Conservation (phyloP, 1,284 basidiomycete species). For the Meira miltonrushii region DNA sequence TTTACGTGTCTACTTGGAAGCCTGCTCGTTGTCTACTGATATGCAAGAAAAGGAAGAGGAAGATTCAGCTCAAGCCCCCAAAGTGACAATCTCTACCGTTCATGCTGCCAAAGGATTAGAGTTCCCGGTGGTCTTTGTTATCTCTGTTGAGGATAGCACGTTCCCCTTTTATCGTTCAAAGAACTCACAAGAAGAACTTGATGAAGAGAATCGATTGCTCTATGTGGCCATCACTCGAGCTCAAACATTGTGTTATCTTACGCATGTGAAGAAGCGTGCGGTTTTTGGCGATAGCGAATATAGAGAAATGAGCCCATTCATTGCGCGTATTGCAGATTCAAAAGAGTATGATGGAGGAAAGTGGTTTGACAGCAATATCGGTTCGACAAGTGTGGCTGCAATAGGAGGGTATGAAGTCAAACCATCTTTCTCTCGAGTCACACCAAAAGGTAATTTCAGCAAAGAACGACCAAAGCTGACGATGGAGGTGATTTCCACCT, state of each 20-base stretch:
- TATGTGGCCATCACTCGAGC: constrained; percentile 89
- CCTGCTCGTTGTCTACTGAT: constrained; percentile 78
- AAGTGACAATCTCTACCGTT: constrained; percentile 78
- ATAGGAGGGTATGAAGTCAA: too few species aligned
- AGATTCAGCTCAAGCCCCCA: constrained; percentile 37
- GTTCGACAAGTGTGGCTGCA: too few species aligned
- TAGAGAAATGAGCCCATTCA: constrained; percentile 6
- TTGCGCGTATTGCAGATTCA: constrained; percentile 6
- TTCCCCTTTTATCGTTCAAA: constrained; percentile 70
- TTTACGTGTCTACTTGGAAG: constrained; percentile 73
- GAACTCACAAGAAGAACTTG: constrained; percentile 61
- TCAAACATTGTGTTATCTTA: constrained; percentile 68
- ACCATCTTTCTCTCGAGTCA: too few species aligned
- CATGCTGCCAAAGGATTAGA: constrained; percentile 71
- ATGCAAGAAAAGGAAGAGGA: constrained; percentile 59
- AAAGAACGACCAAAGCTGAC: too few species aligned
- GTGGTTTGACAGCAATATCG: not conserved
- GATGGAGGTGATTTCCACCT: too few species aligned
- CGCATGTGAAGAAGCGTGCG: constrained; percentile 43
- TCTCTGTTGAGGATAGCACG: constrained; percentile 64
- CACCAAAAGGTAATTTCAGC: too few species aligned
- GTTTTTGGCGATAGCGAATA: constrained; percentile 21
- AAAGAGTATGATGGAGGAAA: not conserved
- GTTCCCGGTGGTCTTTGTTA: constrained; percentile 77
- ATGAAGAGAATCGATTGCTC: constrained; percentile 76